Evolutionary conservation across 495 filamentous ascomycete species (phyloP), one percentile per base, ranked within the genome.

Genomic region (Penicillium taxi): DNA sequence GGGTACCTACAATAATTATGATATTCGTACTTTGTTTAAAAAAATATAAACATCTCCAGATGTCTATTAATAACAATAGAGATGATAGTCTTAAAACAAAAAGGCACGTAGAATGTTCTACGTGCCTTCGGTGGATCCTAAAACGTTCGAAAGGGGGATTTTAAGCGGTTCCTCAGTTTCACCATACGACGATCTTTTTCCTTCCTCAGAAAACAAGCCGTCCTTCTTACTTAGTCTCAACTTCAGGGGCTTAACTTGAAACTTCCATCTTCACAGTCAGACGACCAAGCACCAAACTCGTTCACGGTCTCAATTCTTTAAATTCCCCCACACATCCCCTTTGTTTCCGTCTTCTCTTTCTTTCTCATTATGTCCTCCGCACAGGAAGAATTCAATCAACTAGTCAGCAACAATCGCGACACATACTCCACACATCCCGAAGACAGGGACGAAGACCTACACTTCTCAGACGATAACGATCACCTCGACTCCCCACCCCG

Each of bases 361-460:
- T 33, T 44, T 51, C 52, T 58, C 69, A 76, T 20, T 37, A 84
- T 84, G 79, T 69, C 60, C 24, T 61, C 81, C 24, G 87, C 86
- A 27, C 84, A 93, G 66, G 80, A 89, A 64, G 88, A 95, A 69
- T 88, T 89, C 70, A 74, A 86, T 55, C 63, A 66, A 36, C 71
- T 94, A 45, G 66, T 89, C 37, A 66, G 69, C 49, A 77, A 73
- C 41, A 69, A 72, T 36, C 67, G 67, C 42, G 62, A 62, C 30
- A 48, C 45, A 26, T 39, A 42, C 44, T 56, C 59, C 25, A 47
- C 52, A n/a, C 81, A 85, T 47, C 79, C 78, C 6, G 77, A 77
- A 54, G 79, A 84, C 53, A 49, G 47, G 35, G 41, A 53, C 35
- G 52, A 62, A 41, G 75, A 77, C 52, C 67, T 61, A 0, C 69